A percentile compares a stretch with the other conserved stretches of the same genome.
Evolutionary conservation across 768 basidiomycete species (phyloP).

Genomic region (Megacollybia marginata): DNA sequence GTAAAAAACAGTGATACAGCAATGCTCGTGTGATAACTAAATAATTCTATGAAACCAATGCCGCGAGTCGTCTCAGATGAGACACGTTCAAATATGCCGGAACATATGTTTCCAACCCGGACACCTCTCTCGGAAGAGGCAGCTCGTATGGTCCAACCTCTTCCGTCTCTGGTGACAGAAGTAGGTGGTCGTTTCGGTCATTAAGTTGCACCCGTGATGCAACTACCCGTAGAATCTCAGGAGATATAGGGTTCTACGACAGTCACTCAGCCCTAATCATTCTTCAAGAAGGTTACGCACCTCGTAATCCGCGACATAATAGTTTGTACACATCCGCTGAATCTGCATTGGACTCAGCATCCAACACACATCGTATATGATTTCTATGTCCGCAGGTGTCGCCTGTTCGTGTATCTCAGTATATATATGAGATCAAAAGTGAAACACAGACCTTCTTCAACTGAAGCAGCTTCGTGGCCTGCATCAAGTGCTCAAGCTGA

Average conservation of each 20-base stretch:
- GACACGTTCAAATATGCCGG: conserved; percentile 88
- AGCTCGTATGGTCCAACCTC: conserved; percentile 95
- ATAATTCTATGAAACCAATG: conserved; percentile 46
- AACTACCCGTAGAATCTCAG: conserved; percentile 94
- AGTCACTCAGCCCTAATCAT: neutral
- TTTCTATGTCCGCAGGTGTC: conserved; percentile 92
- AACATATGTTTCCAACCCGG: conserved; percentile 93
- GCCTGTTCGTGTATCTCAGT: conserved; percentile 40
- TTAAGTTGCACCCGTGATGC: conserved; percentile 93
- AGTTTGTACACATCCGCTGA: conserved; percentile 98
- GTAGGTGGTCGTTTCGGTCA: conserved; percentile 93
- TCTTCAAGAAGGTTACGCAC: conserved; percentile 29
- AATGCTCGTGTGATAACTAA: conserved; percentile 28
- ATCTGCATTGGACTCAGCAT: conserved; percentile 99
- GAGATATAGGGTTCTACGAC: conserved; percentile 85
- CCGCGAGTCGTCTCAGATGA: conserved; percentile 81
- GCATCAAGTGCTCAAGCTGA: conserved; percentile 98
- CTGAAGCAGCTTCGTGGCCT: conserved; percentile 96
- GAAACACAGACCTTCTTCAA: conserved; percentile 75
- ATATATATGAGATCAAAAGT: neutral
- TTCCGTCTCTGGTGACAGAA: conserved; percentile 93
- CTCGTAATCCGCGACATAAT: conserved; percentile 99
- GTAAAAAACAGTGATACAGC: neutral
- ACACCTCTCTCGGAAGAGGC: conserved; percentile 90
- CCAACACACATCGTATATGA: conserved; percentile 99